phyloP scores from a whole-genome alignment of 176 grass and related monocot species.

The Themeda triandra region DNA sequence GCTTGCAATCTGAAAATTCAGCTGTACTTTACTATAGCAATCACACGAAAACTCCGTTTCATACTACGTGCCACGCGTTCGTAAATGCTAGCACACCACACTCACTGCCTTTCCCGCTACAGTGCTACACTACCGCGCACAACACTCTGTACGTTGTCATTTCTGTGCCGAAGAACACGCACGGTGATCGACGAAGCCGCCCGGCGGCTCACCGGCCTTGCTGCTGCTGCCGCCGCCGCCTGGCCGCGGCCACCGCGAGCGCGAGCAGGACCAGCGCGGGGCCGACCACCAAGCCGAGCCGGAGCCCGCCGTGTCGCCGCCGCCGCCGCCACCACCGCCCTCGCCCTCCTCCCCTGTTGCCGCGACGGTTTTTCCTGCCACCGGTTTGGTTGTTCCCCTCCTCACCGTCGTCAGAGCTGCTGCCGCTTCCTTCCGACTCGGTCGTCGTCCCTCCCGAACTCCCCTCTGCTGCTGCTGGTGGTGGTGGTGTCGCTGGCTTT shows the following conservation, averaged over 20 bases:
- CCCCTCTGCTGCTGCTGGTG: neutral
- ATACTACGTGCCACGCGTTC: no score
- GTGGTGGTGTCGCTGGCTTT: no score
- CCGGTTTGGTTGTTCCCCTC: neutral
- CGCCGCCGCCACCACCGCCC: neutral
- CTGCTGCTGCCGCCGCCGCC: slow-evolving; percentile 10
- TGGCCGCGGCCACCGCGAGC: neutral
- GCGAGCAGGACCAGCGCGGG: slow-evolving; percentile 25
- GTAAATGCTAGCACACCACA: no score
- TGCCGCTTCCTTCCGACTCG: neutral
- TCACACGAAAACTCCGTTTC: no score
- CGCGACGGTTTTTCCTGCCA: neutral
- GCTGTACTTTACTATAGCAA: no score
- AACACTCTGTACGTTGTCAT: no score
- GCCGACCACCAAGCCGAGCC: slow-evolving; percentile 16
- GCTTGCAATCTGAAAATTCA: no score
- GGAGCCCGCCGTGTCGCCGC: neutral
- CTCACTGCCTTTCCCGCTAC: no score
- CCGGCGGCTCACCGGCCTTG: neutral
- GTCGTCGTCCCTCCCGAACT: neutral
- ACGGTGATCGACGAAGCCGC: no score
- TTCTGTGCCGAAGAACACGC: no score
- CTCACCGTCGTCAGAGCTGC: neutral
- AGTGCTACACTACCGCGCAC: no score
- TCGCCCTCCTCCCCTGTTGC: no score